Evolutionary conservation across 192 early-diverging fungal species (phyloP).

Genomic region (Backusella westeae): DNA sequence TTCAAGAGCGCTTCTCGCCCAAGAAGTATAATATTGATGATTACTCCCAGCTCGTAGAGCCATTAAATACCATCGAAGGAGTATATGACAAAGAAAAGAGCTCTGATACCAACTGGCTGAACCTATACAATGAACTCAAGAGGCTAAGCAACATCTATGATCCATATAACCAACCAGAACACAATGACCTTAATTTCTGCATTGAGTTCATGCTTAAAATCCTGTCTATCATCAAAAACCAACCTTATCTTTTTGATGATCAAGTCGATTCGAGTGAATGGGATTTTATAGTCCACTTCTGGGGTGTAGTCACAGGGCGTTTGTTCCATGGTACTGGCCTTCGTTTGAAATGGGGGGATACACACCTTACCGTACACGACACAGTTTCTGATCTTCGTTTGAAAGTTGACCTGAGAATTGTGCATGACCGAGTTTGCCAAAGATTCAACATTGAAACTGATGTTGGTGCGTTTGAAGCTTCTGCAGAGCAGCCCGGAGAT

Average conservation of each 20-base stretch:
- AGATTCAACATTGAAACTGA: not conserved
- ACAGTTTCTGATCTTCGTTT: not conserved
- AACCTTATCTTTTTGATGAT: constrained; percentile 5
- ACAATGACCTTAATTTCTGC: not conserved
- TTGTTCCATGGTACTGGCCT: not conserved
- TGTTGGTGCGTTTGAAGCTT: not conserved
- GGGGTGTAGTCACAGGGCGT: not conserved
- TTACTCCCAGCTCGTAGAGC: not conserved
- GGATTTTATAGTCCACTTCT: not conserved
- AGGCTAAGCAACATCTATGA: not conserved
- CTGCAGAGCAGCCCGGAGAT: not conserved
- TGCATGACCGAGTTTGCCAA: too few relatives aligned
- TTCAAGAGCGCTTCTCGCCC: not conserved
- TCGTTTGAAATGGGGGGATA: constrained; percentile 3
- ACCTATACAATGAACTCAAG: not conserved
- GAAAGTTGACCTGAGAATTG: too few relatives aligned
- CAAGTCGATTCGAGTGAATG: not conserved
- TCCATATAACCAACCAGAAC: not conserved
- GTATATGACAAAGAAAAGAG: not conserved
- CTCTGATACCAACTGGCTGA: not conserved
- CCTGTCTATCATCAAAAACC: not conserved
- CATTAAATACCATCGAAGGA: not conserved
- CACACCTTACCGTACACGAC: not conserved
- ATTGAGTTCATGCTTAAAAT: not conserved
- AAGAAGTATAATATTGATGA: not conserved